Evolutionary conservation across 2,329 filamentous ascomycete genomes (phyloP).

Genomic region (Epichloe festucae): DNA sequence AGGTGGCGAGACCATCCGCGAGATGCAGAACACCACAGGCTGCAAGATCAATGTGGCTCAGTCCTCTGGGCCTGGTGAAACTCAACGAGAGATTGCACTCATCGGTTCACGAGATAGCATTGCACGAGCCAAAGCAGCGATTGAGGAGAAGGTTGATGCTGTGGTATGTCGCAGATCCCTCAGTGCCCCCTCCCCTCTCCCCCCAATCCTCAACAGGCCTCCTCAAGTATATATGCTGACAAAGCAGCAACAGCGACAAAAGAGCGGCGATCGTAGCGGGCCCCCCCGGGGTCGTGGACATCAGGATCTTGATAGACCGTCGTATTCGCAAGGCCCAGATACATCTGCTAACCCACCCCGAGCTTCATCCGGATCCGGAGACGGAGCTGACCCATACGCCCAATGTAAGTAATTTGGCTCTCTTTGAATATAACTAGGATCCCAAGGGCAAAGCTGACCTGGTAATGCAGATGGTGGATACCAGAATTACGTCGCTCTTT

Average conservation of each 20-base stretch:
- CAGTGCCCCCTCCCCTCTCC: not conserved
- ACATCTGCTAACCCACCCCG: constrained; percentile 28
- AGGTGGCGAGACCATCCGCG: constrained; percentile 84
- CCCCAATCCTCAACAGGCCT: not conserved
- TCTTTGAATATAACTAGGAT: not conserved
- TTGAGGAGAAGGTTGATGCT: constrained; percentile 84
- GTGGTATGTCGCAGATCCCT: constrained; percentile 46
- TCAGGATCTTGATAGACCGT: constrained; percentile 42
- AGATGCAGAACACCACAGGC: constrained; percentile 76
- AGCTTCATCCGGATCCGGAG: constrained; percentile 34
- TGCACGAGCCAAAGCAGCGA: constrained; percentile 66
- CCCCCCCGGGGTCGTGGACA: constrained; percentile 28
- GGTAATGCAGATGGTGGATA: constrained; percentile 56
- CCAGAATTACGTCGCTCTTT: constrained; percentile 65
- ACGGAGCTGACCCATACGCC: constrained; percentile 58
- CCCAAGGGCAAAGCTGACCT: constrained; percentile 10
- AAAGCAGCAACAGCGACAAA: constrained; percentile 31
- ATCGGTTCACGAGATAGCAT: constrained; percentile 70
- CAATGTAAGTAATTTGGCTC: constrained; percentile 40
- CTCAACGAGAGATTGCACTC: constrained; percentile 75
- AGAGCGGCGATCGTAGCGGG: constrained; percentile 33
- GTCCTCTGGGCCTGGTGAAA: constrained; percentile 62
- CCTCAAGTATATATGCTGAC: not conserved
- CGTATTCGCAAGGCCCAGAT: constrained; percentile 35
- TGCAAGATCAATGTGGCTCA: constrained; percentile 94